Evolutionary conservation across 768 basidiomycete species (phyloP), one percentile per base, ranked within the genome.

Genomic region (Leucosporidium scottii): DNA sequence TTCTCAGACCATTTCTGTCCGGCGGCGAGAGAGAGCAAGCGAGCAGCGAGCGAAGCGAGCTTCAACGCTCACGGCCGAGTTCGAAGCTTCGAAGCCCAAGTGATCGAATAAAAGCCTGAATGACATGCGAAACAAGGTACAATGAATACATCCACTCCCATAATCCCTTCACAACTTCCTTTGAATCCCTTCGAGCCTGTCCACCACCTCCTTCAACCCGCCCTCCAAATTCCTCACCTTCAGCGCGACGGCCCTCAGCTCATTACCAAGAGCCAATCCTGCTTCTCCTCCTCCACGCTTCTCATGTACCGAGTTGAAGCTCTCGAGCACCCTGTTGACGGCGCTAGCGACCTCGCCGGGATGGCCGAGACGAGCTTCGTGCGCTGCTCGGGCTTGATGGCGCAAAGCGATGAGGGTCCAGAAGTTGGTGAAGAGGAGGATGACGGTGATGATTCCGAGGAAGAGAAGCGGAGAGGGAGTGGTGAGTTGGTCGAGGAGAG

Each of bases 401-500:
- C 73, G 62, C 17, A 77, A 57, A 10, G 69, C 70, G 12, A 65
- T 31, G 50, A 84, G 83, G 82, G 85, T 87, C 88, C 79, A 85
- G 28, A 90, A 57, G 74, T 93, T 93, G 72, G 85, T 88, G 50
- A 89, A 63, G 70, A 91, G 83, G 72, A 93, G 79, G 54, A 84
- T 72, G 58, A 85, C 83, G 77, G 91, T 88, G 66, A 88, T 81
- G 73, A 88, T 84, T 75, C 83, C 87, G 68, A 90, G 80, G 34
- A 68, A 59, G 87, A 53, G 12, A 18, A 36, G 21, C 10, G 62
- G 56, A 36, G 68, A 68, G 44, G 69, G 5, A 62, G 69, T 57
- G 15, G 66, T 59, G n/a, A 63, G 58, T 53, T 60, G 39, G 47
- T 59, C 65, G 34, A 67, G 58, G 15, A 57, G 44, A 27, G 27